Evolutionary conservation across 441 rosid genomes (phyloP).

Genomic region (Populus trichocarpa): DNA sequence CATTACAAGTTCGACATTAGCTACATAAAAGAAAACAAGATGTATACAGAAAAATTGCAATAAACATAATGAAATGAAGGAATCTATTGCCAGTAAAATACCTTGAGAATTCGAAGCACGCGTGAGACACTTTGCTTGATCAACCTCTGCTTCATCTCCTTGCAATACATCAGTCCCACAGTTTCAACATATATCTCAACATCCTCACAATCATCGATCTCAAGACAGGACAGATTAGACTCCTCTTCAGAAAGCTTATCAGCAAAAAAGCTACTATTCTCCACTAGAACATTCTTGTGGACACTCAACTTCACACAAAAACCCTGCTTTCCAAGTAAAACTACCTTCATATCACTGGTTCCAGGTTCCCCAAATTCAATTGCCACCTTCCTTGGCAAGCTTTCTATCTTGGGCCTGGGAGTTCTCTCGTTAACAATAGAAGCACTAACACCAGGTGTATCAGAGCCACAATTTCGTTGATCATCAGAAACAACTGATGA

Average conservation of each 20-base stretch:
- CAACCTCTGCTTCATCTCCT: slow-evolving; percentile 87
- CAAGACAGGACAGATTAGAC: slow-evolving; percentile 57
- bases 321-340: slow-evolving; percentile 83
- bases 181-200: slow-evolving; percentile 89
- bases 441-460: slow-evolving; percentile 36
- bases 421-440: slow-evolving; percentile 57
- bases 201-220: slow-evolving; percentile 82
- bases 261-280: slow-evolving; percentile 67
- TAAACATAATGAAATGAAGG: slow-evolving; percentile 10
- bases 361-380: slow-evolving; percentile 93
- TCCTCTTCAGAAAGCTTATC: slow-evolving; percentile 60
- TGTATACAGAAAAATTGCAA: slow-evolving; percentile 3
- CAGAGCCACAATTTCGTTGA: slow-evolving; percentile 33
- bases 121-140: slow-evolving; percentile 89
- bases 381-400: slow-evolving; percentile 80
- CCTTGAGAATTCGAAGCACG: slow-evolving; percentile 88
- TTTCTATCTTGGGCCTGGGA: slow-evolving; percentile 67
- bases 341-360: slow-evolving; percentile 79
- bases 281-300: slow-evolving; percentile 68
- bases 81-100: slow-evolving; percentile 26
- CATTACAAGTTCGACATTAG: not conserved
- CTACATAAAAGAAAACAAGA: not conserved
- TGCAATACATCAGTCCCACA: slow-evolving; percentile 90
- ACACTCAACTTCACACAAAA: slow-evolving; percentile 92
- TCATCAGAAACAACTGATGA: slow-evolving; percentile 50